phyloP scores from a whole-genome alignment of 2,329 filamentous ascomycete species.

The Aspergillus aculeatus region DNA sequence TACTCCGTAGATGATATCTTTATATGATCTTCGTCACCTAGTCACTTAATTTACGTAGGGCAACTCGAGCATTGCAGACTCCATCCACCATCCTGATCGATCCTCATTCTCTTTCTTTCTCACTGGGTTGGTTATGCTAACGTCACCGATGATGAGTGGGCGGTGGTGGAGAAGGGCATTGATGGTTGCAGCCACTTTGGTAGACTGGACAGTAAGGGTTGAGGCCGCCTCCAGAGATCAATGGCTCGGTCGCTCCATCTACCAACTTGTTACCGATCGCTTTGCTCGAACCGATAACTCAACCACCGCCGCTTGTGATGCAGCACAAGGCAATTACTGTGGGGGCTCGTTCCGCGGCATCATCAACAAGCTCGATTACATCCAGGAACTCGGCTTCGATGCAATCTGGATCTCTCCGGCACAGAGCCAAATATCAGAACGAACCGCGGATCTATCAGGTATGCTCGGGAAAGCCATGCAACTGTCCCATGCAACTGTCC shows the following conservation, averaged over 20 bases:
- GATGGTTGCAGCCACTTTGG: background rate
- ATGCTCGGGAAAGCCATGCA: background rate
- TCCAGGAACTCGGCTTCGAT: slow-evolving; percentile 47
- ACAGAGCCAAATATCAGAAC: background rate
- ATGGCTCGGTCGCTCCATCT: slow-evolving; percentile 44
- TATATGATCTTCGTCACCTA: no score
- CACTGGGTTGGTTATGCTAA: background rate
- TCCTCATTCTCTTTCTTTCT: background rate
- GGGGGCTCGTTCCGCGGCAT: slow-evolving; percentile 49
- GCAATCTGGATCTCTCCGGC: slow-evolving; percentile 23
- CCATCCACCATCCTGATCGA: background rate
- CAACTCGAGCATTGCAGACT: background rate
- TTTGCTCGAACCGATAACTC: slow-evolving; percentile 40
- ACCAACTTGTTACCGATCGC: slow-evolving; percentile 46
- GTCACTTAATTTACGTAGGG: background rate
- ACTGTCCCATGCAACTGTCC: no score
- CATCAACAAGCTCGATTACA: slow-evolving; percentile 49
- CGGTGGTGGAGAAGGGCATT: slow-evolving; percentile 1
- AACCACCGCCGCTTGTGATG: slow-evolving; percentile 30
- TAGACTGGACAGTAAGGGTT: background rate
- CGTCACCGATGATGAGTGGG: background rate
- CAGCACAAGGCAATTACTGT: slow-evolving; percentile 35
- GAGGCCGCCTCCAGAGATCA: slow-evolving; percentile 13
- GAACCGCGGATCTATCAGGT: slow-evolving; percentile 5
- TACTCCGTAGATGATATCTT: no score